These are phyloP conservation scores for Rhizoclosmatium sp. DNA, from an alignment of 192 early-diverging fungal species.

Conservation along the genomic window DNA sequence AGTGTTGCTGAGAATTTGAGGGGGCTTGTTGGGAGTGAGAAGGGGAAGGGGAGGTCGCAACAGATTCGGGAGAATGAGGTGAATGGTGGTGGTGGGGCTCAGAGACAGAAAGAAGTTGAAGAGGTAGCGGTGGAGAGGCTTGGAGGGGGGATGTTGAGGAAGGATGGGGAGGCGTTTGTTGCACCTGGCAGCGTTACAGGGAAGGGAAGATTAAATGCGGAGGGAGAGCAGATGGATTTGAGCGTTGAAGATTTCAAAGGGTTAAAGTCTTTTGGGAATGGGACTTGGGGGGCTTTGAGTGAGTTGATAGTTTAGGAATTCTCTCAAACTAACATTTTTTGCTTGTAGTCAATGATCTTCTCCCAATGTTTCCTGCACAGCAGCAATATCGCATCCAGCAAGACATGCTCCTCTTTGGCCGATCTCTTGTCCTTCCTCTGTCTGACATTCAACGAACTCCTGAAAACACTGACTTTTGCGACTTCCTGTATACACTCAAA, in stretches of 20 bases:
- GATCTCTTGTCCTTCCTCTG: neutral
- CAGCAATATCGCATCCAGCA: conserved; percentile 13
- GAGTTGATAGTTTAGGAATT: neutral
- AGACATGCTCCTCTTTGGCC: conserved; percentile 20
- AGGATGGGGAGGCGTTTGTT: neutral
- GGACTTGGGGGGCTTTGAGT: conserved; percentile 19
- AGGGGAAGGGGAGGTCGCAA: neutral
- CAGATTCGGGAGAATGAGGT: neutral
- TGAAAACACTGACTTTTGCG: neutral
- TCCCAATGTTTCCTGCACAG: conserved; percentile 10
- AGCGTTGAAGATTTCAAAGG: neutral
- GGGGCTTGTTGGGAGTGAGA: neutral
- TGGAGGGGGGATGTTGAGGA: neutral
- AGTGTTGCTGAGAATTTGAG: neutral
- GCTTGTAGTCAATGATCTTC: conserved; percentile 18
- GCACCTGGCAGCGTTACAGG: neutral
- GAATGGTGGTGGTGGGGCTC: neutral
- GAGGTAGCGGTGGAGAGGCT: neutral
- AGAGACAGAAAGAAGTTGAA: neutral
- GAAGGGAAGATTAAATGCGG: neutral
- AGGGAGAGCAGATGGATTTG: neutral
- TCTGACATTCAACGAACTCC: neutral
- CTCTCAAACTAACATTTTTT: neutral
- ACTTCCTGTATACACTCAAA: conserved; percentile 24
- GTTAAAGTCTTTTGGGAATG: conserved; percentile 6